A percentile compares a stretch with the other conserved stretches of the same genome.
Evolutionary conservation across 495 filamentous ascomycete genomes (phyloP).

Genomic region (Diplogelasinospora grovesii): DNA sequence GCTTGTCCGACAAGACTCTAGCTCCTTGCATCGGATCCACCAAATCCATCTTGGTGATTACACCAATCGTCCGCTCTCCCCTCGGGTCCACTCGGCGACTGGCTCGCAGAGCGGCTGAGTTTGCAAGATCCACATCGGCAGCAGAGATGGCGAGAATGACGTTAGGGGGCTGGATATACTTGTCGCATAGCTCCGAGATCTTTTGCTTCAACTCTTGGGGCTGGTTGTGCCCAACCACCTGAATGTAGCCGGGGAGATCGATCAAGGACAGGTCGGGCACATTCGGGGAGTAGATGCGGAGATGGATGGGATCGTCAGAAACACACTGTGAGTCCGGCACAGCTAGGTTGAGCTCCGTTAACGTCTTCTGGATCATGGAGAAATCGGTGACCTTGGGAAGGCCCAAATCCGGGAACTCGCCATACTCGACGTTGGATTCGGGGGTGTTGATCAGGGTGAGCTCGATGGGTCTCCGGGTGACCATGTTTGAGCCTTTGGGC

Average conservation of each 20-base stretch:
- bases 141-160: slow-evolving; percentile 96
- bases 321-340: slow-evolving; percentile 88
- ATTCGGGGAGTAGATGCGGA: slow-evolving; percentile 89
- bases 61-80: slow-evolving; percentile 93
- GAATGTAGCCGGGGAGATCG: slow-evolving; percentile 95
- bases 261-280: slow-evolving; percentile 95
- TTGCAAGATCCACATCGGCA: slow-evolving; percentile 93
- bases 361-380: slow-evolving; percentile 79
- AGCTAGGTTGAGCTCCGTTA: slow-evolving; percentile 91
- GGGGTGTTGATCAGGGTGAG: slow-evolving; percentile 95
- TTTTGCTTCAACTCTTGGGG: slow-evolving; percentile 89
- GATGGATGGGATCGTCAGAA: slow-evolving; percentile 91
- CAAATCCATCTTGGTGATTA: slow-evolving; percentile 98
- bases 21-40: slow-evolving; percentile 77
- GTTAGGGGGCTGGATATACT: slow-evolving; percentile 94
- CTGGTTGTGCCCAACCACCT: slow-evolving; percentile 85
- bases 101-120: slow-evolving; percentile 86
- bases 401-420: slow-evolving; percentile 90
- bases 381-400: slow-evolving; percentile 92
- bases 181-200: slow-evolving; percentile 94
- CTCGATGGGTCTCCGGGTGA: slow-evolving; percentile 92
- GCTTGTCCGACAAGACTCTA: slow-evolving; percentile 73
- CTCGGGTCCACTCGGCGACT: slow-evolving; percentile 89
- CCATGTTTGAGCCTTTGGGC: slow-evolving; percentile 97
- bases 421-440: slow-evolving; percentile 82